These are phyloP conservation scores for Suhomyces kilbournensis DNA, from an alignment of 805 yeast species.

Conservation along the genomic window DNA sequence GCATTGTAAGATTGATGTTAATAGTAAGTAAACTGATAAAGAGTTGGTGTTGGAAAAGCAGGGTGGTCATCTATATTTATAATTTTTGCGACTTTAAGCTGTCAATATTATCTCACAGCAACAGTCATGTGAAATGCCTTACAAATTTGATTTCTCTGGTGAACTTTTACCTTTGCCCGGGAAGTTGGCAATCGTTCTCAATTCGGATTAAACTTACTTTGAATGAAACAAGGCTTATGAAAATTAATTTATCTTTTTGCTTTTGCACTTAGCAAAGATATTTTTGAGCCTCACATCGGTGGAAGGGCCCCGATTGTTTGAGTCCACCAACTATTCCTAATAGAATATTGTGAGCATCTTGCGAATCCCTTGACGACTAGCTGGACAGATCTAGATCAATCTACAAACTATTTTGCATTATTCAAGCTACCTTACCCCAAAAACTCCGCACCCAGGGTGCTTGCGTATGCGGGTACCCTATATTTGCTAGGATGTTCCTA, in stretches of 20 bases:
- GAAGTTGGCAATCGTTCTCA: neutral
- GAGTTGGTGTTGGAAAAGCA: neutral
- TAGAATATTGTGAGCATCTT: neutral
- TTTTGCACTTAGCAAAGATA: neutral
- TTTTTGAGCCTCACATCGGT: neutral
- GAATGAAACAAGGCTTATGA: neutral
- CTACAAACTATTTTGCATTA: too few relatives aligned
- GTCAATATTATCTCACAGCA: neutral
- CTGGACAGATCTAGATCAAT: neutral
- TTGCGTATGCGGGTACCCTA: neutral
- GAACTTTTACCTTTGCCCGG: neutral
- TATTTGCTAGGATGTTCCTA: neutral
- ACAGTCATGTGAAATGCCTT: neutral
- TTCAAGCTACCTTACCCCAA: neutral
- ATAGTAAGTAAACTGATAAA: neutral
- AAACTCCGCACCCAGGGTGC: neutral
- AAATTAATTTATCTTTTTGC: neutral
- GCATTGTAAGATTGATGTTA: slow-evolving; percentile 9
- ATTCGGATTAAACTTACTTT: neutral
- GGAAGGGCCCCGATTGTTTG: neutral
- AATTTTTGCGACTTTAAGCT: neutral
- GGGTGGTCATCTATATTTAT: neutral
- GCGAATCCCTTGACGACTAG: neutral
- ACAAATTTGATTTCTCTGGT: neutral
- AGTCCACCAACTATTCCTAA: neutral